Conservation (phyloP, 805 yeast species). For the Metschnikowia orientalis region DNA sequence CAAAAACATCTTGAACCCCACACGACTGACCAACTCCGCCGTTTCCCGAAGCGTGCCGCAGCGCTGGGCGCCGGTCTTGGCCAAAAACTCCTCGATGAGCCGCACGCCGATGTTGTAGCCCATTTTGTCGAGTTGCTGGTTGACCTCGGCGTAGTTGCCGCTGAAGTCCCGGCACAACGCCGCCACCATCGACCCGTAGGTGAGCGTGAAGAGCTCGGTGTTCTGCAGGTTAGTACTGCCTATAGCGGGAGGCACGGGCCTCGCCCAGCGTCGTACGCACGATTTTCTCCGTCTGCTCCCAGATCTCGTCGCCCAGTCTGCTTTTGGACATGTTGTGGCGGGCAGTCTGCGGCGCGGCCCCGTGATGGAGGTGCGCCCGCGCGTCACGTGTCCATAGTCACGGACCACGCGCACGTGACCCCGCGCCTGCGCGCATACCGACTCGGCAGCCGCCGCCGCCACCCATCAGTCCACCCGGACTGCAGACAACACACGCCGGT, state of each 20-base stretch:
- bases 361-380: not conserved
- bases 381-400: not conserved
- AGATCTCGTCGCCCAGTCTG: constrained; percentile 72
- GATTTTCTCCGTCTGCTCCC: constrained; percentile 87
- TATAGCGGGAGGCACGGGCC: not conserved
- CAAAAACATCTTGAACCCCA: constrained; percentile 87
- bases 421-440: not conserved
- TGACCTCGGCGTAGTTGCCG: constrained; percentile 72
- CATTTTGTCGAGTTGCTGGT: constrained; percentile 82
- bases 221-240: constrained; percentile 50
- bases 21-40: constrained; percentile 76
- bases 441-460: not conserved
- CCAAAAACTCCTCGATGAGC: constrained; percentile 86
- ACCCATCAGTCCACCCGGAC: too few species aligned
- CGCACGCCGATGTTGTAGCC: constrained; percentile 93
- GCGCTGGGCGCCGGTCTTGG: constrained; percentile 80
- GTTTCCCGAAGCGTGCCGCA: constrained; percentile 80
- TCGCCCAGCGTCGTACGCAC: constrained; percentile 36
- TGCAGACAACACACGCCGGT: too few species aligned
- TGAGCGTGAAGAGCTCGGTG: constrained; percentile 88
- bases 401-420: not conserved
- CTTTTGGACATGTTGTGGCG: constrained; percentile 13
- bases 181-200: constrained; percentile 91
- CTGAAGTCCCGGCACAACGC: constrained; percentile 83
- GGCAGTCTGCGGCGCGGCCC: not conserved